phyloP scores from a whole-genome alignment of 306 rosid species.

The Betula pendula region DNA sequence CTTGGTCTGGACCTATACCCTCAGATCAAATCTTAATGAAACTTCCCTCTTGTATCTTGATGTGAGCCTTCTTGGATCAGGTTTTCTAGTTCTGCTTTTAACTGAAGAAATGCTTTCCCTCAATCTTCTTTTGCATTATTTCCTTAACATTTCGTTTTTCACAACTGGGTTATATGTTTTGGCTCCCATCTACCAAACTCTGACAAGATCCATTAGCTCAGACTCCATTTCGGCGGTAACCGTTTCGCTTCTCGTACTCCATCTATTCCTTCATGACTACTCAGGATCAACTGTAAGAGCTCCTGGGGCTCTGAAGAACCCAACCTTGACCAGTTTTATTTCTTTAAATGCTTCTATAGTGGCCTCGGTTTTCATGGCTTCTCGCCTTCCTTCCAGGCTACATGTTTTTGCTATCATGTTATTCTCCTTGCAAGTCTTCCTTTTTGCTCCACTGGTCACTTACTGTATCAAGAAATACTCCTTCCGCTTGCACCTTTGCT shows the following conservation, averaged over 20 bases:
- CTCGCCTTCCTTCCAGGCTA: slow-evolving; percentile 83
- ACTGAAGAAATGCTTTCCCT: slow-evolving; percentile 83
- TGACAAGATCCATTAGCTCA: slow-evolving; percentile 86
- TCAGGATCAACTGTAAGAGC: slow-evolving; percentile 77
- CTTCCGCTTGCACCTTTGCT: slow-evolving; percentile 60
- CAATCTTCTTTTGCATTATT: slow-evolving; percentile 60
- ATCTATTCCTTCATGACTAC: slow-evolving; percentile 87
- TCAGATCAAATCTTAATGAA: slow-evolving; percentile 68
- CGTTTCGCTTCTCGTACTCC: slow-evolving; percentile 67
- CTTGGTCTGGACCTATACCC: slow-evolving; percentile 84
- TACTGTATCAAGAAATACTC: slow-evolving; percentile 79
- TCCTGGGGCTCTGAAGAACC: slow-evolving; percentile 59
- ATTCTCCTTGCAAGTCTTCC: slow-evolving; percentile 86
- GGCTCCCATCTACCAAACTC: slow-evolving; percentile 92
- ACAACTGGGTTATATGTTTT: slow-evolving; percentile 68
- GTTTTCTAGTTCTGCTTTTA: slow-evolving; percentile 65
- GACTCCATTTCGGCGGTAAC: slow-evolving; percentile 88
- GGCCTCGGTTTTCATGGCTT: slow-evolving; percentile 84
- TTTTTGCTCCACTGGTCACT: slow-evolving; percentile 82
- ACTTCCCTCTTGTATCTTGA: slow-evolving; percentile 68
- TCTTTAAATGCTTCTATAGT: slow-evolving; percentile 88
- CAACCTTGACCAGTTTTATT: slow-evolving; percentile 73
- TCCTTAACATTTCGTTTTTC: slow-evolving; percentile 73
- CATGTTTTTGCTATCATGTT: slow-evolving; percentile 81
- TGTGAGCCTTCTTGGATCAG: slow-evolving; percentile 69